Evolutionary conservation across 495 filamentous ascomycete genomes (phyloP), one percentile per base, ranked within the genome.

Genomic region (Penicillium macrosclerotiorum): DNA sequence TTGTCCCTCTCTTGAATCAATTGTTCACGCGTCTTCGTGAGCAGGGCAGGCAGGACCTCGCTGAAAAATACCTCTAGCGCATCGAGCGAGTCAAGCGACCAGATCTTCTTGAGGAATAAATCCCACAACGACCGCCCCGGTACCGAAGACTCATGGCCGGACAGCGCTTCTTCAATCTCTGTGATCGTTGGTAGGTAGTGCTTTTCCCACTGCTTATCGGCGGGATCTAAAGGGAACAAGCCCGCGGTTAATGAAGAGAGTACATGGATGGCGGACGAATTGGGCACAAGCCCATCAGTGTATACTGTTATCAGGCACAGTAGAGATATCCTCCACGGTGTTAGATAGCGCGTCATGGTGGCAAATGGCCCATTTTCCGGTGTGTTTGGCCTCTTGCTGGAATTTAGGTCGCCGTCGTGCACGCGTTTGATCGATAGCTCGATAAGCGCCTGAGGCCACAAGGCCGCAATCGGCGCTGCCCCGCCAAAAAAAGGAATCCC

Each of bases 61-160:
- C 75, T 73, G 57, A 91, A 87, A 65, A 78, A 89, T 7, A 72
- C 69, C 60, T 87, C 83, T 12, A 95, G 66, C 0, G 82, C 82
- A 69, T 95, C 80, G 12, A 91, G 74, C 30, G 81, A 90, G 59
- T 93, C 81, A 30, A 97, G 79, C 1, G 75, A 74, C 92, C 93
- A 98, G 25, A 97, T 64, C 52, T 86, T 89, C 42, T 83, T 80
- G 5, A 96, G 72, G 39, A 96, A 85, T 13, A 87, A 60, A 65
- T 97, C 92, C 85, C 90, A 93, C 9, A 95, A 62, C 14, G 78
- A 83, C 23, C 87, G 81, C 9, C 91, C 92, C 3, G 89, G 88
- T 2, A 89, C 74, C 6, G 76, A 81, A 11, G 87, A 85, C 14
- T 71, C 69, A 51, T 84, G 78, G 6, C 66, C 57, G n/a, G 65